Evolutionary conservation across 108 stramenopile species (phyloP).

Genomic region (Cyclotella kingstonii): DNA sequence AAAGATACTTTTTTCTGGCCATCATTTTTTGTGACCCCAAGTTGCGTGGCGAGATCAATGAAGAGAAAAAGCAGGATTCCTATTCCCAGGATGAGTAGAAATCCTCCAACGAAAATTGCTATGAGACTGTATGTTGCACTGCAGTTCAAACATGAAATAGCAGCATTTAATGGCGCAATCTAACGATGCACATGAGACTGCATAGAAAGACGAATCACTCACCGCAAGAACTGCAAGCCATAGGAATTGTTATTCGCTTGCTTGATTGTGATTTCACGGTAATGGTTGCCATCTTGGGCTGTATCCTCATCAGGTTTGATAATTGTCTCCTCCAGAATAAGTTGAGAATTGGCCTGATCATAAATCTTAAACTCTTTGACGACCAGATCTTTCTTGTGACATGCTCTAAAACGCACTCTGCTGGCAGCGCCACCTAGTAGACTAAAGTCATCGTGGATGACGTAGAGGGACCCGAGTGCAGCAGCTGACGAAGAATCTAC

Average conservation of each 20-base stretch:
- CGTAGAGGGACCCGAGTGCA: conserved; percentile 3
- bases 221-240: conserved; percentile 13
- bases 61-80: conserved; percentile 37
- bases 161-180: neutral
- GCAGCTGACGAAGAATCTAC: too few species aligned
- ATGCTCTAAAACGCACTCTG: conserved; percentile 9
- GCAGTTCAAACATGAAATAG: neutral
- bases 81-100: conserved; percentile 39
- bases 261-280: conserved; percentile 4
- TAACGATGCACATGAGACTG: neutral
- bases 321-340: conserved; percentile 25
- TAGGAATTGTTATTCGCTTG: conserved; percentile 7
- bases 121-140: conserved; percentile 37
- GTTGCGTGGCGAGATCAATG: conserved; percentile 33
- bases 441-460: conserved; percentile 14
- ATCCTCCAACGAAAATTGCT: conserved; percentile 34
- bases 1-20: conserved; percentile 1
- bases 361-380: conserved; percentile 19
- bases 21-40: conserved; percentile 12
- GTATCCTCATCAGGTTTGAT: conserved; percentile 1
- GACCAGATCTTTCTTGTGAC: neutral
- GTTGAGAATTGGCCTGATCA: conserved; percentile 19
- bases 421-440: conserved; percentile 1
- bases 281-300: neutral
- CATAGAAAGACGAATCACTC: neutral